Evolutionary conservation across 2,329 filamentous ascomycete genomes (phyloP).

Genomic region (Stagonosporopsis tanaceti): DNA sequence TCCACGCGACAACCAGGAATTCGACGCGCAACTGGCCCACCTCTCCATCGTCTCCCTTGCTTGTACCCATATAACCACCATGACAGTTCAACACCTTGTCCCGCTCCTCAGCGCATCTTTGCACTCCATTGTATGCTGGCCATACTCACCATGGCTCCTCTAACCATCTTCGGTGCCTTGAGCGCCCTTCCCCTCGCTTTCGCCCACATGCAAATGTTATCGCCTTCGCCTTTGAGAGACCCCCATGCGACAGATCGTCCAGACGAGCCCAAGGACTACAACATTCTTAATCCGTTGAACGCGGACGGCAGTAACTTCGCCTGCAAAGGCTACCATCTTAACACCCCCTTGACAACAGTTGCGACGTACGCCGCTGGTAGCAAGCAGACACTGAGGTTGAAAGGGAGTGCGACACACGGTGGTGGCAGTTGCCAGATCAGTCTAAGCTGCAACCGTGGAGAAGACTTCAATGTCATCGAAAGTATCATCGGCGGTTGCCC

Average conservation of each 20-base stretch:
- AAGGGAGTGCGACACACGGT: conserved; percentile 66
- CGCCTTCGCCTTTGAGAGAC: conserved; percentile 63
- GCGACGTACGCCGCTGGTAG: conserved; percentile 70
- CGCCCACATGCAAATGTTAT: conserved; percentile 64
- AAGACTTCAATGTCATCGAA: conserved; percentile 73
- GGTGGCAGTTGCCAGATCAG: conserved; percentile 81
- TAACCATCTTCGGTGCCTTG: conserved; percentile 32
- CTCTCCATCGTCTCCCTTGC: conserved; percentile 30
- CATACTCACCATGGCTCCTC: conserved; percentile 35
- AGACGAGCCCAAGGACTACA: conserved; percentile 66
- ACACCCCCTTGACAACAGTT: conserved; percentile 60
- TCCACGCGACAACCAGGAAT: conserved; percentile 34
- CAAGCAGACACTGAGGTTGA: conserved; percentile 69
- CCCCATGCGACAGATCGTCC: conserved; percentile 52
- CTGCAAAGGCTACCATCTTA: conserved; percentile 73
- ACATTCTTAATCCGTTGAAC: conserved; percentile 72
- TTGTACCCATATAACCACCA: conserved; percentile 22
- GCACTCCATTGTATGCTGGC: conserved; percentile 22
- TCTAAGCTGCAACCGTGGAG: conserved; percentile 75
- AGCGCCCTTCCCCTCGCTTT: conserved; percentile 28
- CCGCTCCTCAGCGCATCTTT: conserved; percentile 3
- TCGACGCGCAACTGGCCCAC: conserved; percentile 33
- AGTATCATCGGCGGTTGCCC: conserved; percentile 68
- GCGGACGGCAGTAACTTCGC: conserved; percentile 72
- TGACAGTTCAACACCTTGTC: conserved; percentile 6